These are phyloP conservation scores for Fusarium cyanostomum DNA, from an alignment of 2,329 filamentous ascomycete species.

Conservation along the genomic window DNA sequence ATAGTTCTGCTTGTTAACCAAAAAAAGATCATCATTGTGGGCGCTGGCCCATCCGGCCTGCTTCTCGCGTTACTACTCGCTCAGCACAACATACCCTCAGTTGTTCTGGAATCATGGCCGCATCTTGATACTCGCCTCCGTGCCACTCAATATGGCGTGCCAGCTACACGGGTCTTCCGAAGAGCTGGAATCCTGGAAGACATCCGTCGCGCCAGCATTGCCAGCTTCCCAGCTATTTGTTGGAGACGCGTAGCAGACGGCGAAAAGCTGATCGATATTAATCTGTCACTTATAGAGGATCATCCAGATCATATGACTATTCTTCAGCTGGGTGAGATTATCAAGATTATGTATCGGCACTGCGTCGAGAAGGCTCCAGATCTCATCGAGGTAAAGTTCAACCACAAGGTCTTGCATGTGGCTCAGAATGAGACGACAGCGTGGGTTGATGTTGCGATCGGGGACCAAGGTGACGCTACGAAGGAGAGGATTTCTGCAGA, in stretches of 20 bases:
- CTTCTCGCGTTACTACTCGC: constrained; percentile 62
- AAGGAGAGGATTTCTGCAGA: not conserved
- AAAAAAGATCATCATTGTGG: constrained; percentile 51
- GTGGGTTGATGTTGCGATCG: not conserved
- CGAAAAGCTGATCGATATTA: not conserved
- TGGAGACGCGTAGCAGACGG: not conserved
- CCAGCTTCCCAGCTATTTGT: not conserved
- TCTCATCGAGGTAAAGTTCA: not conserved
- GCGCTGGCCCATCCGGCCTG: constrained; percentile 60
- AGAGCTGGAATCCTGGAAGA: constrained; percentile 65
- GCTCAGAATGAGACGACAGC: not conserved
- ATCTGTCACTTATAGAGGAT: not conserved
- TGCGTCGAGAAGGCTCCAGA: not conserved
- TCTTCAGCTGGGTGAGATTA: not conserved
- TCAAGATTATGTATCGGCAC: not conserved
- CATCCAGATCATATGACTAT: not conserved
- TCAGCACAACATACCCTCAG: constrained; percentile 61
- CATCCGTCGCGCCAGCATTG: not conserved
- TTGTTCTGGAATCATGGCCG: constrained; percentile 63
- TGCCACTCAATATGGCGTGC: constrained; percentile 68
- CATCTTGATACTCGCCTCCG: constrained; percentile 68
- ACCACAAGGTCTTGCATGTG: not conserved
- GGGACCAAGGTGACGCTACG: not conserved
- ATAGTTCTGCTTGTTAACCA: no score
- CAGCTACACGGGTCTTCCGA: constrained; percentile 65